Evolutionary conservation across 805 yeast genomes (phyloP).

Genomic region (Wickerhamomyces ciferrii): DNA sequence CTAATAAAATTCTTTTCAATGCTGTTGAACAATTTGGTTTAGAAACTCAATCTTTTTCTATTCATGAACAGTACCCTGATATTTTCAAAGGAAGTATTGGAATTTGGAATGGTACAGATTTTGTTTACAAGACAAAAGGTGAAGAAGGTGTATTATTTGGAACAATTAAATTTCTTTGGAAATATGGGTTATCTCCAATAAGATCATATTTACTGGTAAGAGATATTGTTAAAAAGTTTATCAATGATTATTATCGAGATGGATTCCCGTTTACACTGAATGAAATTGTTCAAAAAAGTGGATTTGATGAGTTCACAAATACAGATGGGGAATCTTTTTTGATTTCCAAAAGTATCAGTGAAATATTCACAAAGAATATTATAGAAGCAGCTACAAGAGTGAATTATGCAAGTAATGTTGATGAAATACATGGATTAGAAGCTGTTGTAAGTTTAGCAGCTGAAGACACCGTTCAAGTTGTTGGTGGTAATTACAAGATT

Average conservation of each 20-base stretch:
- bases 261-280: conserved; percentile 31
- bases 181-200: conserved; percentile 26
- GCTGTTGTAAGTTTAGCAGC: conserved; percentile 35
- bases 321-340: conserved; percentile 23
- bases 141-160: conserved; percentile 2
- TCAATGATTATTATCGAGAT: conserved; percentile 23
- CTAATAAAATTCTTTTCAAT: conserved; percentile 30
- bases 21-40: conserved; percentile 34
- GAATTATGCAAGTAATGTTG: conserved; percentile 36
- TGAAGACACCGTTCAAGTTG: conserved; percentile 26
- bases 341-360: conserved; percentile 17
- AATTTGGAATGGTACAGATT: conserved; percentile 32
- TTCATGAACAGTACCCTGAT: conserved; percentile 9
- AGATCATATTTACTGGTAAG: conserved; percentile 16
- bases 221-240: conserved; percentile 21
- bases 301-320: conserved; percentile 20
- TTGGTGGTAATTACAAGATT: conserved; percentile 41
- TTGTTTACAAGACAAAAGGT: conserved; percentile 11
- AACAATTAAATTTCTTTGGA: conserved; percentile 19
- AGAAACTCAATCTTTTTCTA: conserved; percentile 8
- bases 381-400: conserved; percentile 37
- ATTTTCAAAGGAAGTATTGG: conserved; percentile 19
- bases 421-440: conserved; percentile 39
- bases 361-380: conserved; percentile 23
- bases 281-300: conserved; percentile 9